phyloP scores from a whole-genome alignment of 306 rosid species.

The Hippophae tibetana region DNA sequence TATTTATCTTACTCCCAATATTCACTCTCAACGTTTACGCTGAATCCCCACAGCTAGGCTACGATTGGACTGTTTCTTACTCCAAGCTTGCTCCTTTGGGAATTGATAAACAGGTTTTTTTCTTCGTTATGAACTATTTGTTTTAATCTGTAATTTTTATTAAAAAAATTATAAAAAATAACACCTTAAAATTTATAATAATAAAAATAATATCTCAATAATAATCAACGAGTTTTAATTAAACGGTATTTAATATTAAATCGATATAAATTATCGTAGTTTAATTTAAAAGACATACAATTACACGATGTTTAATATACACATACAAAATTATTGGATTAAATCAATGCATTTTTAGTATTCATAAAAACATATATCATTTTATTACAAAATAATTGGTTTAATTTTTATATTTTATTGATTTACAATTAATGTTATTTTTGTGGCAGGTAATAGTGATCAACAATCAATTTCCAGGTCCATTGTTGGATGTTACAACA shows the following conservation, averaged over 20 bases:
- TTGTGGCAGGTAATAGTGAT: constrained; percentile 6
- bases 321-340: too few species aligned
- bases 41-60: neutral
- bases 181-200: neutral
- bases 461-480: constrained; percentile 2
- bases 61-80: constrained; percentile 6
- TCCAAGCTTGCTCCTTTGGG: constrained; percentile 5
- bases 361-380: too few species aligned
- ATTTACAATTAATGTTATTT: neutral
- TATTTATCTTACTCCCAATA: neutral
- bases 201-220: too few species aligned
- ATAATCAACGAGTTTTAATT: too few species aligned
- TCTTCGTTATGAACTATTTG: too few species aligned
- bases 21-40: neutral
- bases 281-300: too few species aligned
- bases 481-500: constrained; percentile 3
- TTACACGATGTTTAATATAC: too few species aligned
- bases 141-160: too few species aligned
- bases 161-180: neutral
- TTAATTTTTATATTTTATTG: neutral
- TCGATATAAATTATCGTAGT: too few species aligned
- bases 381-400: neutral
- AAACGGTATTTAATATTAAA: too few species aligned
- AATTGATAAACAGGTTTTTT: constrained; percentile 3
- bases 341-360: too few species aligned